Conservation (phyloP, 352 stramenopile genomes). For the Globisporangium spiculum region DNA sequence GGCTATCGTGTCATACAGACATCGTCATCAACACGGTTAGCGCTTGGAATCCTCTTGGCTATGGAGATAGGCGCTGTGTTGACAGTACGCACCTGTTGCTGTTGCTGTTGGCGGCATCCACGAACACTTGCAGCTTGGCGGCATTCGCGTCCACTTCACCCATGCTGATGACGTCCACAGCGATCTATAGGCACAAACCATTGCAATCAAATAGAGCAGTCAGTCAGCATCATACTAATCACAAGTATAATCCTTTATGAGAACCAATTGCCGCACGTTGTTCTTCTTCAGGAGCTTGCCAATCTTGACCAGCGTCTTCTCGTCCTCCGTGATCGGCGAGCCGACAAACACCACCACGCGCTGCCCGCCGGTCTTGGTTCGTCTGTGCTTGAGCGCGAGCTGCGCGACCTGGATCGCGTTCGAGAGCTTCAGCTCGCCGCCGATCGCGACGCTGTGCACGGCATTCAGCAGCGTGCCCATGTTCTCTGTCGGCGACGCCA, state of each 20-base stretch:
- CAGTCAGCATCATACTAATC: not conserved
- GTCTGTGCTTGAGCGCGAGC: constrained; percentile 97
- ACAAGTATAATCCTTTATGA: not conserved
- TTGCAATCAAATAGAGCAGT: not conserved
- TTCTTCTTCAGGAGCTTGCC: constrained; percentile 99
- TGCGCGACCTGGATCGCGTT: constrained; percentile 95
- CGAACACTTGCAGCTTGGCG: constrained; percentile 86
- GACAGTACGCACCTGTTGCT: constrained; percentile 57
- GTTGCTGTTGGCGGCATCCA: constrained; percentile 93
- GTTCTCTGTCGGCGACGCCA: constrained; percentile 97
- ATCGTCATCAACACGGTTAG: not conserved
- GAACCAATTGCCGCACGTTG: constrained; percentile 67
- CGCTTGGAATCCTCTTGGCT: not conserved
- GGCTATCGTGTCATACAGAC: constrained; percentile 28
- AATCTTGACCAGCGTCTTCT: constrained; percentile 92
- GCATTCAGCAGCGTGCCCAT: constrained; percentile 96
- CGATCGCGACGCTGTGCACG: constrained; percentile 90
- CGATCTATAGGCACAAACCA: constrained; percentile 62
- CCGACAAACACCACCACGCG: constrained; percentile 97
- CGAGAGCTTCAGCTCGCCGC: constrained; percentile 91
- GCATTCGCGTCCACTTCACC: constrained; percentile 93
- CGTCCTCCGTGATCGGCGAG: constrained; percentile 90
- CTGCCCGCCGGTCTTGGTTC: constrained; percentile 96
- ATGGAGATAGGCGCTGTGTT: not conserved
- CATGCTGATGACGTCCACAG: constrained; percentile 97